Percentiles rank a stretch among this genome's conserved stretches.
These are phyloP conservation scores for Trichoderma hamatum DNA, from an alignment of 2,329 filamentous ascomycete genomes.

Conservation along the genomic window DNA sequence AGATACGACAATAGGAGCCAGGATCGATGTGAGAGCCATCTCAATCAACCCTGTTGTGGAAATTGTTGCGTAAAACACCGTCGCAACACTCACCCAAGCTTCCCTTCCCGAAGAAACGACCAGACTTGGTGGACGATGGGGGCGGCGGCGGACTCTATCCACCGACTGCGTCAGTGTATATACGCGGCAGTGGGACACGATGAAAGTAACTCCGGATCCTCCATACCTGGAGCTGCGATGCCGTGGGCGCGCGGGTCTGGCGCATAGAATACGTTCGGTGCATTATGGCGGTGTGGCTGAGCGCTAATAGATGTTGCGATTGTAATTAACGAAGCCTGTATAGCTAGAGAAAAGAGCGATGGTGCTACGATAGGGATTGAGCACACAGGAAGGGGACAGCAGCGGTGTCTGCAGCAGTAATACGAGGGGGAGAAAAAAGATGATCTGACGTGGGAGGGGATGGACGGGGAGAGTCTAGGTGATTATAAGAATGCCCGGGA, in stretches of 20 bases:
- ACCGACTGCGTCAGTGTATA: background rate
- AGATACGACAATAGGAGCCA: too few species aligned
- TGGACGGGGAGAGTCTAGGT: slow-evolving; percentile 16
- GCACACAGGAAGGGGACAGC: slow-evolving; percentile 10
- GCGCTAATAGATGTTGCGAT: slow-evolving; percentile 31
- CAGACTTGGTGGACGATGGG: slow-evolving; percentile 85
- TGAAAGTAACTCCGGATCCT: background rate
- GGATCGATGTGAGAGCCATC: background rate
- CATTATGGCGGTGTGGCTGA: slow-evolving; percentile 59
- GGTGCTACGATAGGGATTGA: slow-evolving; percentile 6
- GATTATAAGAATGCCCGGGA: slow-evolving; percentile 24
- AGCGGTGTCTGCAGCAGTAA: slow-evolving; percentile 11
- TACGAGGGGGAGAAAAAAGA: background rate
- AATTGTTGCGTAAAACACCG: background rate
- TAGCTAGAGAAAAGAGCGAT: slow-evolving; percentile 1
- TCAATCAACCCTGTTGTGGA: background rate
- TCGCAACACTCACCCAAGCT: slow-evolving; percentile 73
- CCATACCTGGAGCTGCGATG: slow-evolving; percentile 69
- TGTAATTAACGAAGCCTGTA: slow-evolving; percentile 9
- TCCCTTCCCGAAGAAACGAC: slow-evolving; percentile 82
- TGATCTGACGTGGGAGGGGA: slow-evolving; percentile 14
- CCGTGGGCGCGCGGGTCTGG: slow-evolving; percentile 92
- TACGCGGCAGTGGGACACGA: background rate
- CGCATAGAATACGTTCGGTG: slow-evolving; percentile 99
- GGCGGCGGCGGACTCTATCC: slow-evolving; percentile 88